Percentiles rank a stretch among this genome's conserved stretches.
Evolutionary conservation across 192 early-diverging fungal species (phyloP).

Genomic region (Podila epigama): DNA sequence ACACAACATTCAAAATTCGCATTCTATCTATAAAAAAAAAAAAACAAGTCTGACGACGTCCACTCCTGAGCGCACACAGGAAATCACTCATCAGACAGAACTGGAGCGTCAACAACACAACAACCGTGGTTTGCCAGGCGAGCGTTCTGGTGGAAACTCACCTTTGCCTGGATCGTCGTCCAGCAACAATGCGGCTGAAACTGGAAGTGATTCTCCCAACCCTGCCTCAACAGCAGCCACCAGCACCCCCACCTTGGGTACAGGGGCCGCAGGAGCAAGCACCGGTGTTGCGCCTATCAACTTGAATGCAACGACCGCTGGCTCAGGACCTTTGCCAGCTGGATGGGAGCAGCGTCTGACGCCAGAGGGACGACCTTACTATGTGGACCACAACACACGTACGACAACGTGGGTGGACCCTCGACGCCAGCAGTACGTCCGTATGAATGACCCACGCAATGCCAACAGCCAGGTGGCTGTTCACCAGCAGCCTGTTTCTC

Average conservation of each 20-base stretch:
- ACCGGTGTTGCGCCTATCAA: conserved; percentile 53
- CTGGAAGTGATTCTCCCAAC: conserved; percentile 4
- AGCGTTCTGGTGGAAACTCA: conserved; percentile 47
- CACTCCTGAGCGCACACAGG: conserved; percentile 45
- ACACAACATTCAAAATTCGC: neutral
- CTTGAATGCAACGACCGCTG: conserved; percentile 63
- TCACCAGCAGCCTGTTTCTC: conserved; percentile 73
- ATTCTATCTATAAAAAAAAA: conserved; percentile 3
- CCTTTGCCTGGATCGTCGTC: conserved; percentile 27
- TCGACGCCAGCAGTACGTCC: conserved; percentile 66
- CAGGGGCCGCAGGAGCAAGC: too few relatives aligned
- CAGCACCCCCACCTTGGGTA: conserved; percentile 6
- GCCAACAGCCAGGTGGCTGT: conserved; percentile 63
- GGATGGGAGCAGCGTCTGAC: conserved; percentile 86
- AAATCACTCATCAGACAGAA: conserved; percentile 65
- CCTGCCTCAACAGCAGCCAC: conserved; percentile 22
- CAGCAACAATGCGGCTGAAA: conserved; percentile 21
- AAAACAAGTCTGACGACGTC: conserved; percentile 36
- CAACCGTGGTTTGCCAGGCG: conserved; percentile 82
- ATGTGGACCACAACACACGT: conserved; percentile 89
- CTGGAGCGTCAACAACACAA: conserved; percentile 79
- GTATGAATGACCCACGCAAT: conserved; percentile 55
- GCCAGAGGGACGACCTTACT: conserved; percentile 86
- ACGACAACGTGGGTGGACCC: conserved; percentile 94
- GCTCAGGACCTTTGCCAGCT: conserved; percentile 80